phyloP scores from a whole-genome alignment of 208 protist species.

The Borovskyia barvae region DNA sequence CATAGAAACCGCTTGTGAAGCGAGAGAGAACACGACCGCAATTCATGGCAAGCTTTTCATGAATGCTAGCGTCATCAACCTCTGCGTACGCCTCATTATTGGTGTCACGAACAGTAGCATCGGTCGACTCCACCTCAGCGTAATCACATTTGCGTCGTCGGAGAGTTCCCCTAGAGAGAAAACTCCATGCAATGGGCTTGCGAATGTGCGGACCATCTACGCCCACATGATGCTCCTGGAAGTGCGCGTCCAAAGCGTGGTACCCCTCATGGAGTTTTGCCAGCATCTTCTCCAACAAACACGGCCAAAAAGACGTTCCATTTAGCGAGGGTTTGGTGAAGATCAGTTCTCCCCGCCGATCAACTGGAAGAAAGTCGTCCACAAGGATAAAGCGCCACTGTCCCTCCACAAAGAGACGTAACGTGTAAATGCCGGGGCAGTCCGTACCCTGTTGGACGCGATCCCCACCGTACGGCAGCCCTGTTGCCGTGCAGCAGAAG shows the following conservation, averaged over 20 bases:
- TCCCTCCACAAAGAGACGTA: constrained; percentile 75
- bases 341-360: constrained; percentile 52
- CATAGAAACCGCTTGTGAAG: constrained; percentile 21
- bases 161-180: constrained; percentile 25
- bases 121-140: not conserved
- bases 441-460: constrained; percentile 14
- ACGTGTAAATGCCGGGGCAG: constrained; percentile 44
- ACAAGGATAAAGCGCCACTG: constrained; percentile 85
- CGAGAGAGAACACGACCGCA: constrained; percentile 18
- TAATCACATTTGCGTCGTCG: constrained; percentile 2
- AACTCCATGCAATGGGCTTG: constrained; percentile 12
- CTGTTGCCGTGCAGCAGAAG: constrained; percentile 12
- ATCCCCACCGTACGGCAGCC: not conserved
- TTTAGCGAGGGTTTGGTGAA: constrained; percentile 55
- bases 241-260: constrained; percentile 46
- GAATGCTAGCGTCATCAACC: constrained; percentile 1
- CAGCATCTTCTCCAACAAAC: constrained; percentile 82
- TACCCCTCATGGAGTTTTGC: constrained; percentile 87
- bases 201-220: constrained; percentile 20
- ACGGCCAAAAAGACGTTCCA: constrained; percentile 57
- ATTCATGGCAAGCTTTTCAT: constrained; percentile 3
- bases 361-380: constrained; percentile 85
- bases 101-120: not conserved
- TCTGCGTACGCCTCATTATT: too few relatives aligned
- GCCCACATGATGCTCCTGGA: constrained; percentile 17